Base-by-base conservation (phyloP, 1,139 yeast species). In the Geotrichum macrosporum region DNA sequence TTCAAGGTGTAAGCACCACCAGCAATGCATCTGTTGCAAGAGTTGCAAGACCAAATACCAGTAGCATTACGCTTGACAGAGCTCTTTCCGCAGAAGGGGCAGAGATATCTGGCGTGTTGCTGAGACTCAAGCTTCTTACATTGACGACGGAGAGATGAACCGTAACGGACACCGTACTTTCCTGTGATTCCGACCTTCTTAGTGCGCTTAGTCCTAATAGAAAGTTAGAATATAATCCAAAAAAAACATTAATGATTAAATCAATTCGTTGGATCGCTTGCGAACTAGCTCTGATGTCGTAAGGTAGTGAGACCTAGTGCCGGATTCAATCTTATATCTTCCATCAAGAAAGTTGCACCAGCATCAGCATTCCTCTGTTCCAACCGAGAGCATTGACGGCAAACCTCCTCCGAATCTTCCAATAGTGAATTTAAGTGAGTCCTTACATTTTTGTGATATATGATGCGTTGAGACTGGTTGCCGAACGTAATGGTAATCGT, bases 121-220 rank as follows among this genome's bases (percentile, higher is more conserved):
- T 88, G 96, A 69, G 87, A 84, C 79, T 94, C 98, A 77, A 94
- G 80, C 83, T 92, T 92, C 84, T 89, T 89, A 81, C 95, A 86
- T 78, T 88, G 96, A 81, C 97, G 89, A 85, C 99, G 89, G 76
- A 92, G 82, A 63, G 99, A 94, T 69, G 98, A 92, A 89, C 99
- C 97, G 80, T 92, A 92, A 84, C 98, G 89, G 78, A 92, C 96
- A 86, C 97, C 99, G 84, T 87, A 92, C 82, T 94, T 94, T 83
- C 99, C 99, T 76, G 99, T 92, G 81, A 92, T 92, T 77, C 99
- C 99, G 74, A 92, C 99, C 89, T 92, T 92, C 95, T 92, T 92
- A 69, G 99, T 92, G 85, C 99, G 87, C 80, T 89, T 89, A 76
- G 96, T 84, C 97, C 95, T 87, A 35, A 6, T 16, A 12, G 10